Percentiles rank a stretch among this genome's conserved stretches.
Conservation (phyloP, 1,139 yeast species). For the Geotrichum macrosporum region DNA sequence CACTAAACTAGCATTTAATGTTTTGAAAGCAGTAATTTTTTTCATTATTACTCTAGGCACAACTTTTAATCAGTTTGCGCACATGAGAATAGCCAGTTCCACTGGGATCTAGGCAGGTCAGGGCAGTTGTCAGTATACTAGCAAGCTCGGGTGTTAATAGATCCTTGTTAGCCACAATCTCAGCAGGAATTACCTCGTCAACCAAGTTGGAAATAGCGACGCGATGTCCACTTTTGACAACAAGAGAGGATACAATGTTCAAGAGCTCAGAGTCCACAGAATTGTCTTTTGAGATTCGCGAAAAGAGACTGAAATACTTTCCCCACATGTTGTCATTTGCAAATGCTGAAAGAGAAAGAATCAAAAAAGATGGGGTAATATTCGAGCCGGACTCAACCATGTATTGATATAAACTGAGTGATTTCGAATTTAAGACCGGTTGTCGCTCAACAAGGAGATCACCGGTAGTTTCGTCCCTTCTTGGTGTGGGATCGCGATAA, state of each 20-base stretch:
- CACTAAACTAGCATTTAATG: too few relatives aligned
- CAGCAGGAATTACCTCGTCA: conserved; percentile 24
- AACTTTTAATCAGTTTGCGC: conserved; percentile 19
- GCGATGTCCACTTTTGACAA: conserved; percentile 33
- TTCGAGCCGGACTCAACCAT: conserved; percentile 26
- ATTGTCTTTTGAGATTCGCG: conserved; percentile 24
- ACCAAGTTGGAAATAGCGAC: conserved; percentile 22
- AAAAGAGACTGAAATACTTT: conserved; percentile 38
- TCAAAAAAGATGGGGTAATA: conserved; percentile 28
- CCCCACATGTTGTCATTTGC: conserved; percentile 41
- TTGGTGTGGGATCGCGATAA: conserved; percentile 28
- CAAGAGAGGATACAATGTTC: conserved; percentile 32
- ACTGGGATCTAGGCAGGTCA: conserved; percentile 29
- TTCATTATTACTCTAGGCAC: conserved; percentile 1
- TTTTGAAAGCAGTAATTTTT: too few relatives aligned
- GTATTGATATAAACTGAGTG: conserved; percentile 29
- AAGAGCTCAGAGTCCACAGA: conserved; percentile 27
- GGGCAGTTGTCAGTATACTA: conserved; percentile 24
- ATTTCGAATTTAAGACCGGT: conserved; percentile 27
- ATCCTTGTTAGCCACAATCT: conserved; percentile 16
- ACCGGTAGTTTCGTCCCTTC: conserved; percentile 13
- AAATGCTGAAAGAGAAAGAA: conserved; percentile 38
- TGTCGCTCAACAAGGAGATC: conserved; percentile 24
- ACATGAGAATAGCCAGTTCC: conserved; percentile 26
- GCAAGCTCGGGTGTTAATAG: conserved; percentile 25